Percentiles rank a stretch among this genome's conserved stretches.
Evolutionary conservation across 129 eudicot genomes (phyloP).

Genomic region (Flaveria bidentis): DNA sequence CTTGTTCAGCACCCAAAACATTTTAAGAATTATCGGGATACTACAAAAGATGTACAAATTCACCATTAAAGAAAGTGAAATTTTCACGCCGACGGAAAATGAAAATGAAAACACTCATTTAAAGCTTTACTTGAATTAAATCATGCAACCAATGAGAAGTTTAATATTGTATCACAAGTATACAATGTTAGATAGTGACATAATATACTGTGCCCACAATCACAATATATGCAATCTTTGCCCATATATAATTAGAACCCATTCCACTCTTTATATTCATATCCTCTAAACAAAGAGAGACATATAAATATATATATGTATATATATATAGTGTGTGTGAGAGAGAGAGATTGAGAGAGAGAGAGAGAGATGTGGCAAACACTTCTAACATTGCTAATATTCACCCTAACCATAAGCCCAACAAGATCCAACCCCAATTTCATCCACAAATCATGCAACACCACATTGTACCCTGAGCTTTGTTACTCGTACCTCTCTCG

Average conservation of each 20-base stretch:
- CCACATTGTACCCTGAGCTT: conserved; percentile 45
- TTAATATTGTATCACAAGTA: conserved; percentile 11
- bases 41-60: no score
- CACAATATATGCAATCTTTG: conserved; percentile 26
- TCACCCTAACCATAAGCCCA: conserved; percentile 32
- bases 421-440: conserved; percentile 28
- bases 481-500: conserved; percentile 43
- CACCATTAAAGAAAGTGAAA: no score
- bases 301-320: background rate
- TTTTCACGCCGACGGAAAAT: background rate
- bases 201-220: conserved; percentile 22
- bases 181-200: conserved; percentile 30
- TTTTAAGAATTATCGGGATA: no score
- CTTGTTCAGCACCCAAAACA: no score
- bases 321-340: no score
- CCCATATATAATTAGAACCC: conserved; percentile 33
- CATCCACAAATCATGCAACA: conserved; percentile 48
- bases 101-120: background rate
- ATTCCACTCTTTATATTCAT: conserved; percentile 25
- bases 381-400: conserved; percentile 27
- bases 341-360: background rate
- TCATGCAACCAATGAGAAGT: conserved; percentile 23
- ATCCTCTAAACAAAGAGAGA: conserved; percentile 9
- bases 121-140: background rate
- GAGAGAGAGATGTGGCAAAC: conserved; percentile 23